Base-by-base conservation (phyloP, 257 asterid species). In the Cruciata laevipes region DNA sequence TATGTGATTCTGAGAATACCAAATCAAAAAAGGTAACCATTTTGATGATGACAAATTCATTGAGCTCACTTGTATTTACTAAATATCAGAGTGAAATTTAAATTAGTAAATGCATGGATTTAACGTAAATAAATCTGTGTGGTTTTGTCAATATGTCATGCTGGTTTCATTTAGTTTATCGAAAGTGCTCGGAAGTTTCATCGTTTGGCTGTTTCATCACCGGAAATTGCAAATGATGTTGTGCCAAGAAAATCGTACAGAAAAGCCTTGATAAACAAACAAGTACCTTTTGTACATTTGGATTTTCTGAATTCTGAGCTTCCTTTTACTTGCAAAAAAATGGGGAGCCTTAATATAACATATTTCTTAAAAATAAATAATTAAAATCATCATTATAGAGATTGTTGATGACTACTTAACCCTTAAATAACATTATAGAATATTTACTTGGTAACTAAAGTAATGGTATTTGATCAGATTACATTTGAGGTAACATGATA, bases 201-300 rank as follows among this genome's bases (percentile, higher is more conserved):
- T 24, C 5, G 10, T 9, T 66, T 66, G 61, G 70, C 7, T 55
- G n/a, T 17, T 40, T 58, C 33, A 17, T 31, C 66, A 32, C 21
- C 65, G 42, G 65, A 60, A 60, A 60, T 60, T 30, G 30, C 65
- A 60, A 35, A 60, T 58, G n/a, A 58, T 23, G 5, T 58, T 1
- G 8, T 18, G 60, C 27, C 63, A 23, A 21, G 27, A 21, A 20
- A 11, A 56, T 21, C 32, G 17, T 56, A 56, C 25, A 31, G 32
- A 6, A 18, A 53, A 4, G 55, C 55, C n/a, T 1, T 16, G 55
- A 47, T 21, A 53, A 21, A 35, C 38, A 35, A 35, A 7, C 8
- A 7, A 37, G 42, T 37, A 37, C 13, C 58, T 23, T 17, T 52
- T 52, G 8, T n/a, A 6, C 11, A 3, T 53, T 53, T 53, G 24